Evolutionary conservation across 2,329 filamentous ascomycete species (phyloP).

Genomic region (Aspergillus ruber): DNA sequence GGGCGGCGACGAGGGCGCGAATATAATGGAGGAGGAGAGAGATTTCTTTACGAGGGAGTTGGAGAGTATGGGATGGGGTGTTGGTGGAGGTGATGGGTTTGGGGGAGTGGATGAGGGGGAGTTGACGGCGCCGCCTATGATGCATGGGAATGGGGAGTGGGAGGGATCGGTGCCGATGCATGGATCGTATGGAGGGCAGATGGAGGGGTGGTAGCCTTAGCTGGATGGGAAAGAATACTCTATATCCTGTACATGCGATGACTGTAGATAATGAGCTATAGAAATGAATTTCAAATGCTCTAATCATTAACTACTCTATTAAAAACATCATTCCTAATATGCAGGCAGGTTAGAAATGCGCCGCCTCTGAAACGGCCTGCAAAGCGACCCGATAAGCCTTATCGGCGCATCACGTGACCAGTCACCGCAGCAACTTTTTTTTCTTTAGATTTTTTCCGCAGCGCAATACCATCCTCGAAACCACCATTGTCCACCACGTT

Average conservation of each 20-base stretch:
- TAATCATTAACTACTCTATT: too few relatives aligned
- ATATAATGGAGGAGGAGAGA: slow-evolving; percentile 62
- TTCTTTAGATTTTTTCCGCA: slow-evolving; percentile 18
- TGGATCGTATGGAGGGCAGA: background rate
- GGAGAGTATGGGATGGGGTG: slow-evolving; percentile 59
- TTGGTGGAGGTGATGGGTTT: slow-evolving; percentile 29
- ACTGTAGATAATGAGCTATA: background rate
- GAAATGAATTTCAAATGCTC: background rate
- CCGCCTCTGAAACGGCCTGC: background rate
- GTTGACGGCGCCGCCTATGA: slow-evolving; percentile 17
- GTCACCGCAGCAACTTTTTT: slow-evolving; percentile 22
- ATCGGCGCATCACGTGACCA: slow-evolving; percentile 18
- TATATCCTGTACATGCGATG: background rate
- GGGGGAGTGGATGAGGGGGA: slow-evolving; percentile 22
- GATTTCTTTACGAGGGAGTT: slow-evolving; percentile 75
- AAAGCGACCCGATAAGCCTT: slow-evolving; percentile 21
- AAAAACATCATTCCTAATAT: too few relatives aligned
- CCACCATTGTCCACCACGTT: background rate
- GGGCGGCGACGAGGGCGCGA: slow-evolving; percentile 42
- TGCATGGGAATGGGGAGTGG: slow-evolving; percentile 25
- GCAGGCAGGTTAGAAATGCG: too few relatives aligned
- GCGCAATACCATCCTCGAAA: slow-evolving; percentile 6
- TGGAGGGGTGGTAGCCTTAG: slow-evolving; percentile 26
- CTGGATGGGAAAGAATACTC: background rate
- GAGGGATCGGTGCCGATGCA: background rate